These are phyloP conservation scores for Lepidopterella palustris DNA, from an alignment of 495 filamentous ascomycete genomes.

Conservation along the genomic window DNA sequence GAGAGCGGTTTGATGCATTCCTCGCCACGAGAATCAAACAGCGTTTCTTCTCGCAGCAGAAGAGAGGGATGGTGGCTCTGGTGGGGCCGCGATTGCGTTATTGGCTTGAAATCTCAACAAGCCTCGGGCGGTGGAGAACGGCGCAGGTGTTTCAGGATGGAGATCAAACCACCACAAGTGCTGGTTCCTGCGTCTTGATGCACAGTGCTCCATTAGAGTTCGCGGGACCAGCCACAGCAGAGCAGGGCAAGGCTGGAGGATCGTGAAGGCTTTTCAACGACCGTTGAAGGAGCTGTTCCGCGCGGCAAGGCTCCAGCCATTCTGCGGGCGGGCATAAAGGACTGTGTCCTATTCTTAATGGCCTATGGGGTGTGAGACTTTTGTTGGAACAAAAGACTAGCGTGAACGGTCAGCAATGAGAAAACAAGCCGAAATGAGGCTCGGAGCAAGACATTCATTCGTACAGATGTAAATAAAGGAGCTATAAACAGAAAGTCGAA, in stretches of 20 bases:
- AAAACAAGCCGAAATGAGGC: too few relatives aligned
- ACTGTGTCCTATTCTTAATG: too few relatives aligned
- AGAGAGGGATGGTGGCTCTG: slow-evolving; percentile 1
- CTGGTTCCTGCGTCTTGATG: slow-evolving; percentile 28
- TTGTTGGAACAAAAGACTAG: too few relatives aligned
- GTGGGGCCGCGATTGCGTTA: slow-evolving; percentile 13
- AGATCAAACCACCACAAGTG: slow-evolving; percentile 25
- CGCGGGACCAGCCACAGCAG: slow-evolving; percentile 22
- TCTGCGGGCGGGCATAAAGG: too few relatives aligned
- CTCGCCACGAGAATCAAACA: not conserved
- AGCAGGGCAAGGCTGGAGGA: not conserved
- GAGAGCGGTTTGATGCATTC: not conserved
- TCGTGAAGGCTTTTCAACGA: not conserved
- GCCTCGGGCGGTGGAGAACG: not conserved
- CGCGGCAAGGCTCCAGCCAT: too few relatives aligned
- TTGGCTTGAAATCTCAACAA: too few relatives aligned
- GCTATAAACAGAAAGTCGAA: too few relatives aligned
- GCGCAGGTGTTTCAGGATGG: slow-evolving; percentile 19
- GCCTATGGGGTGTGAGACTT: too few relatives aligned
- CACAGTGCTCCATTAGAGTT: slow-evolving; percentile 12
- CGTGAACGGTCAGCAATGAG: too few relatives aligned
- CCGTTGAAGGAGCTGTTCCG: too few relatives aligned
- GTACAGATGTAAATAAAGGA: too few relatives aligned
- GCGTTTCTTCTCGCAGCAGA: not conserved
- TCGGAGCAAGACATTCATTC: too few relatives aligned